Conservation (phyloP, 371 early-diverging fungal species). For the Syncephalastrum monosporum region DNA sequence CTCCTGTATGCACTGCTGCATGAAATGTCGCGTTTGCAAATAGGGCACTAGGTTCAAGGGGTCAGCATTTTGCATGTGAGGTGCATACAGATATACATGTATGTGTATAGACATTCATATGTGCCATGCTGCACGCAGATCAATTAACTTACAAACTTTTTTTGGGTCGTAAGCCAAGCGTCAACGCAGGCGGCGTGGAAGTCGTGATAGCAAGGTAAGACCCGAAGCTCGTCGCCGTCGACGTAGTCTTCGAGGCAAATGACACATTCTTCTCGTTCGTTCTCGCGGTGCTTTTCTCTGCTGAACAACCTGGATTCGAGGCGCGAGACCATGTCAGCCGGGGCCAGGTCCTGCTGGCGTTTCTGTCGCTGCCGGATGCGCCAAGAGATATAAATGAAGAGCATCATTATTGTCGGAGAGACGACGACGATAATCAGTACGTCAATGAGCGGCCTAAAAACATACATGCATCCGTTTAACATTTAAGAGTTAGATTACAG, state of each 20-base stretch:
- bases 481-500: too few species aligned
- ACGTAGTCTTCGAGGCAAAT: conserved; percentile 93
- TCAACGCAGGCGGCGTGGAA: conserved; percentile 94
- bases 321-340: conserved; percentile 59
- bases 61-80: too few species aligned
- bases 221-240: conserved; percentile 73
- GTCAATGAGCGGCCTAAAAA: conserved; percentile 63
- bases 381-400: conserved; percentile 69
- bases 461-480: neutral
- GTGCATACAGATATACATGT: neutral
- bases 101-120: neutral
- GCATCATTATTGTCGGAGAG: conserved; percentile 68
- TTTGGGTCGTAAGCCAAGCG: conserved; percentile 78
- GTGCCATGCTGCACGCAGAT: too few species aligned
- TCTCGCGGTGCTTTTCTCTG: conserved; percentile 49
- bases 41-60: conserved; percentile 60
- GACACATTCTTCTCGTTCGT: conserved; percentile 81
- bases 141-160: conserved; percentile 65
- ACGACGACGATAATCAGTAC: conserved; percentile 68
- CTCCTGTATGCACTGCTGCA: conserved; percentile 2
- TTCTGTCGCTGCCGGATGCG: conserved; percentile 60
- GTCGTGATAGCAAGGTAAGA: conserved; percentile 86
- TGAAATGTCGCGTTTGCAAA: conserved; percentile 68
- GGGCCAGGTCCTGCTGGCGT: conserved; percentile 63
- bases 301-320: conserved; percentile 61